A percentile compares a stretch with the other conserved stretches of the same genome.
Evolutionary conservation across 106 monocot species (phyloP).

Genomic region (Dendrobium chrysotoxum): DNA sequence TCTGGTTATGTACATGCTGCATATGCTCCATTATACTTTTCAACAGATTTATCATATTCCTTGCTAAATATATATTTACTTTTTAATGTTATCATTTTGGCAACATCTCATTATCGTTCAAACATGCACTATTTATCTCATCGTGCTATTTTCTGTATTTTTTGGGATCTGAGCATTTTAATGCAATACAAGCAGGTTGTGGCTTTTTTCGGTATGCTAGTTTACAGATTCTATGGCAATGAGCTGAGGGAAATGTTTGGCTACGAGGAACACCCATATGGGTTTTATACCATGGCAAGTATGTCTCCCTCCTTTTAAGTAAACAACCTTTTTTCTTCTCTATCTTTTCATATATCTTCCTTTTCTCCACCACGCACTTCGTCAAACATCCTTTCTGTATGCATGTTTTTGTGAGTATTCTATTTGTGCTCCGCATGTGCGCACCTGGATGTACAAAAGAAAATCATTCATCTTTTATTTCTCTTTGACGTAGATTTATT

Average conservation of each 20-base stretch:
- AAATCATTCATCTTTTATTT: not conserved
- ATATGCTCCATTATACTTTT: not conserved
- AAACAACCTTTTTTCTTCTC: not conserved
- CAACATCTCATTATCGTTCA: not conserved
- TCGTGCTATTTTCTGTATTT: not conserved
- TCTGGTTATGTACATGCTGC: not conserved
- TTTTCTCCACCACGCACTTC: not conserved
- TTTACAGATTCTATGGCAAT: slow-evolving; percentile 92
- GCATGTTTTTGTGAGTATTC: not conserved
- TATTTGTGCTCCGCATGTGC: not conserved
- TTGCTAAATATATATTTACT: slow-evolving; percentile 1
- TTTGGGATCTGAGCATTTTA: not conserved
- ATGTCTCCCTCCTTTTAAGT: slow-evolving; percentile 15
- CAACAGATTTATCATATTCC: not conserved
- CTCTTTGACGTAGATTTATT: not conserved
- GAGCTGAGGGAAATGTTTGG: slow-evolving; percentile 97
- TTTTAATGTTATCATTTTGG: not conserved
- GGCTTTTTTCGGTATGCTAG: slow-evolving; percentile 65
- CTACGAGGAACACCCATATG: slow-evolving; percentile 91
- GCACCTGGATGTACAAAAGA: not conserved
- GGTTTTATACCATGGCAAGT: slow-evolving; percentile 90
- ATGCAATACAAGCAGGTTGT: slow-evolving; percentile 46
- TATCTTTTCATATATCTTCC: not conserved
- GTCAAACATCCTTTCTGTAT: not conserved
- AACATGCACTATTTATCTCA: not conserved